phyloP scores from a whole-genome alignment of 805 yeast genomes.

The Barnettozyma sucrosica region DNA sequence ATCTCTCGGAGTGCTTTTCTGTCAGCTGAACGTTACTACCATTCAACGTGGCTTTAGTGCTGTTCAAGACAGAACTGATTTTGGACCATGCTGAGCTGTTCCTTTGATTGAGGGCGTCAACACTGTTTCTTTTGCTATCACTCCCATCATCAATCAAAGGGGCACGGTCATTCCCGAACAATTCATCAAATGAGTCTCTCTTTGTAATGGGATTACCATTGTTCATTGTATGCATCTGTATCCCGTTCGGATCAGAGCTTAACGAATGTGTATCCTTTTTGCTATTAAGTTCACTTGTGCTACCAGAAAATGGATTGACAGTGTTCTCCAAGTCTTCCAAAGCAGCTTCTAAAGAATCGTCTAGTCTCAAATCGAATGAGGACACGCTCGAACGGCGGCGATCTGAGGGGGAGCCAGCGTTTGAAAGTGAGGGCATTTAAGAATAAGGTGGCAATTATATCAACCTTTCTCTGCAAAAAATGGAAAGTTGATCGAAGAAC shows the following conservation, averaged over 20 bases:
- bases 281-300: conserved; percentile 9
- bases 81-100: conserved; percentile 15
- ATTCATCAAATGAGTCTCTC: conserved; percentile 24
- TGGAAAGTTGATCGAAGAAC: neutral
- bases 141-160: conserved; percentile 11
- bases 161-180: conserved; percentile 15
- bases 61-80: conserved; percentile 7
- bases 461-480: neutral
- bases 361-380: conserved; percentile 57
- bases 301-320: conserved; percentile 28
- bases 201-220: conserved; percentile 14
- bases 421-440: conserved; percentile 20
- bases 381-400: conserved; percentile 30
- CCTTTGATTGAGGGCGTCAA: neutral
- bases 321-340: conserved; percentile 42
- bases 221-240: conserved; percentile 28
- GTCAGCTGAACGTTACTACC: conserved; percentile 21
- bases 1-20: conserved; percentile 32
- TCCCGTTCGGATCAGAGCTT: conserved; percentile 29
- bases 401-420: conserved; percentile 12
- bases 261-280: conserved; percentile 23
- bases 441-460: neutral
- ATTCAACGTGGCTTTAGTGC: neutral
- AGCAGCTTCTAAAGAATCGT: conserved; percentile 61
- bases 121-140: conserved; percentile 5